These are phyloP conservation scores for Botrytis tulipae DNA, from an alignment of 2,329 filamentous ascomycete species.

Conservation along the genomic window DNA sequence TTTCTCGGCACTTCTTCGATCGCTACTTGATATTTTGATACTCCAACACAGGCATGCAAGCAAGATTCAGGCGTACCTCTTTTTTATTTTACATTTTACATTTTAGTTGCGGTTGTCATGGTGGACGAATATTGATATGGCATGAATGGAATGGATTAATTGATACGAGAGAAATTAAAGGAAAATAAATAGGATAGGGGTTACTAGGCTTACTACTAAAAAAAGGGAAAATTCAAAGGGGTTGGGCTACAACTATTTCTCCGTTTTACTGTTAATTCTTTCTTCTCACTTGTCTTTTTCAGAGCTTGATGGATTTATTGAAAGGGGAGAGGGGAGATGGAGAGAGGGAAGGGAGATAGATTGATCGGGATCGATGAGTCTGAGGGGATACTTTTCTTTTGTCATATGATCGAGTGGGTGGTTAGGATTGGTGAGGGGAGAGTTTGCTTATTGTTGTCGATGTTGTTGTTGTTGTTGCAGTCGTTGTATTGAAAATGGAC, in stretches of 20 bases:
- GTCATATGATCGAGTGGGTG: neutral
- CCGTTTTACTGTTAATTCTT: neutral
- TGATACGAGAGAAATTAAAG: neutral
- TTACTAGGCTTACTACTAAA: neutral
- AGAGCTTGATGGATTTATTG: neutral
- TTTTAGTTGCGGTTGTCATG: slow-evolving; percentile 27
- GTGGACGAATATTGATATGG: neutral
- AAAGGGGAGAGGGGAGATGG: neutral
- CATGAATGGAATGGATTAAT: neutral
- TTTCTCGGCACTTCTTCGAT: neutral
- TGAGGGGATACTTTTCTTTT: neutral
- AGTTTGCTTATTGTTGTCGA: neutral
- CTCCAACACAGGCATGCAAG: slow-evolving; percentile 20
- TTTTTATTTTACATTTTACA: neutral
- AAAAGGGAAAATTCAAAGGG: neutral
- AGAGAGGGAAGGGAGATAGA: neutral
- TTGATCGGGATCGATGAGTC: neutral
- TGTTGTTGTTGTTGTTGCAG: neutral
- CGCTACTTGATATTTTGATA: neutral
- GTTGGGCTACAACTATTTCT: neutral
- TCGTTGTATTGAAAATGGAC: neutral
- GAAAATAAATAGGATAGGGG: slow-evolving; percentile 2
- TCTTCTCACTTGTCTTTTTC: neutral
- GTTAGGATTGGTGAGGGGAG: neutral
- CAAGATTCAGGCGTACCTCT: slow-evolving; percentile 38